A percentile compares a stretch with the other conserved stretches of the same genome.
phyloP scores from a whole-genome alignment of 345 rosid genomes.

The Tarenaya hassleriana region DNA sequence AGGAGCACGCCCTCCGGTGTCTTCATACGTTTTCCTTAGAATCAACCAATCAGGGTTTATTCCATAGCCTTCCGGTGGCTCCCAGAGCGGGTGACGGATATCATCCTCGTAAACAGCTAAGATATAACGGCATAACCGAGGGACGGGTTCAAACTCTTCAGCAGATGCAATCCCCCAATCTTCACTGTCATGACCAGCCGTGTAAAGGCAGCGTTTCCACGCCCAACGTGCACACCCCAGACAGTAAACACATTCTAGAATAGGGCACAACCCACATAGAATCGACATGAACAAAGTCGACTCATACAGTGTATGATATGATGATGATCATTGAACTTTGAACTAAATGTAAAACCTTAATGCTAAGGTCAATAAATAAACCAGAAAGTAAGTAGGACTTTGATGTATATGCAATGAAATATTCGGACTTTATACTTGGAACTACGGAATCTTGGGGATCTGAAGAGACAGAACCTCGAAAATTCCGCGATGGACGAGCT shows the following conservation, averaged over 20 bases:
- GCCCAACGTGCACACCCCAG: constrained; percentile 98
- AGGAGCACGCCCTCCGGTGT: constrained; percentile 75
- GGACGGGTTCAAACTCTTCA: constrained; percentile 81
- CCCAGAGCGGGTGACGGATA: constrained; percentile 75
- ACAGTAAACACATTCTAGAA: constrained; percentile 90
- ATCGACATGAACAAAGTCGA: constrained; percentile 49
- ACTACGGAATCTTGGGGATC: constrained; percentile 13
- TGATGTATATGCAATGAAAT: not conserved
- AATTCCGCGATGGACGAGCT: no score
- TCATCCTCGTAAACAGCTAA: constrained; percentile 92
- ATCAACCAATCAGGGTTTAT: constrained; percentile 66
- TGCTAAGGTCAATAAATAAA: not conserved
- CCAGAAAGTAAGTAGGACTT: no score
- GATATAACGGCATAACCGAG: constrained; percentile 83
- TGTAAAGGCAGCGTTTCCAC: constrained; percentile 86
- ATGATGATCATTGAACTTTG: not conserved
- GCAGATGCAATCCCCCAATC: constrained; percentile 84
- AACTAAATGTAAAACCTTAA: not conserved
- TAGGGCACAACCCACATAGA: constrained; percentile 68
- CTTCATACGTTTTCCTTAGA: constrained; percentile 56
- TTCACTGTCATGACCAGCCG: constrained; percentile 87
- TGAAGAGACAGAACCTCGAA: not conserved
- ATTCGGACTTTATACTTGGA: constrained; percentile 1
- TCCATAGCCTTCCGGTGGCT: constrained; percentile 83
- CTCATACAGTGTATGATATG: constrained; percentile 10